A percentile compares a stretch with the other conserved stretches of the same genome.
These are phyloP conservation scores for Ceratobasidium sp. DNA, from an alignment of 1,284 basidiomycete species.

Conservation along the genomic window DNA sequence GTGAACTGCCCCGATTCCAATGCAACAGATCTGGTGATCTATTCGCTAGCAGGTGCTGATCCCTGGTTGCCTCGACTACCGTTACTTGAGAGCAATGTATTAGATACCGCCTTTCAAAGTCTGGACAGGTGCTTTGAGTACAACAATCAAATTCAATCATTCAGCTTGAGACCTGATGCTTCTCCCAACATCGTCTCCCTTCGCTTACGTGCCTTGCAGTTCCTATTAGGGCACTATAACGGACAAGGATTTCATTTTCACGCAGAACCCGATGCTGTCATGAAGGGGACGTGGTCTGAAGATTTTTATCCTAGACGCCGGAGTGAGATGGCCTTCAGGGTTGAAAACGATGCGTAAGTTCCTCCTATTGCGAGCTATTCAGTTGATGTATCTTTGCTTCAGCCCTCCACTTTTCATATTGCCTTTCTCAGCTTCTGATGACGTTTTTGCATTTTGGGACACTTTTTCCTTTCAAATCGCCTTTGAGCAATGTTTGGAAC, in stretches of 20 bases:
- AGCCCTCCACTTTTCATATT: too few species aligned
- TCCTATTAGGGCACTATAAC: neutral
- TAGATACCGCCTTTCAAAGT: neutral
- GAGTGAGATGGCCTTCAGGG: neutral
- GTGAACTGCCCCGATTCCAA: neutral
- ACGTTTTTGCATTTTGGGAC: too few species aligned
- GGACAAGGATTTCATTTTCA: neutral
- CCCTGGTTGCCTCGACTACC: slow-evolving; percentile 22
- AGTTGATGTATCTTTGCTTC: too few species aligned
- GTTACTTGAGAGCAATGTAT: neutral
- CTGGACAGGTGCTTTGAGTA: neutral
- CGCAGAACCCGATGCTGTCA: neutral
- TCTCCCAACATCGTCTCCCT: neutral
- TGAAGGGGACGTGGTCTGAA: neutral
- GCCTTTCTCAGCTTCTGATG: too few species aligned
- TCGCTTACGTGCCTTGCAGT: neutral
- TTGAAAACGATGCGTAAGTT: neutral
- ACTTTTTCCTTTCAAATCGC: too few species aligned
- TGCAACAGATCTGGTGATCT: too few species aligned
- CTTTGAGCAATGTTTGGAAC: too few species aligned
- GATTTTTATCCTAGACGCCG: neutral
- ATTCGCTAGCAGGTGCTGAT: slow-evolving; percentile 5
- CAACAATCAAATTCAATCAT: neutral
- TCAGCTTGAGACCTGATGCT: neutral
- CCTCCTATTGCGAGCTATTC: too few species aligned